These are phyloP conservation scores for Alternaria infectoria DNA, from an alignment of 2,329 filamentous ascomycete genomes.

Conservation along the genomic window DNA sequence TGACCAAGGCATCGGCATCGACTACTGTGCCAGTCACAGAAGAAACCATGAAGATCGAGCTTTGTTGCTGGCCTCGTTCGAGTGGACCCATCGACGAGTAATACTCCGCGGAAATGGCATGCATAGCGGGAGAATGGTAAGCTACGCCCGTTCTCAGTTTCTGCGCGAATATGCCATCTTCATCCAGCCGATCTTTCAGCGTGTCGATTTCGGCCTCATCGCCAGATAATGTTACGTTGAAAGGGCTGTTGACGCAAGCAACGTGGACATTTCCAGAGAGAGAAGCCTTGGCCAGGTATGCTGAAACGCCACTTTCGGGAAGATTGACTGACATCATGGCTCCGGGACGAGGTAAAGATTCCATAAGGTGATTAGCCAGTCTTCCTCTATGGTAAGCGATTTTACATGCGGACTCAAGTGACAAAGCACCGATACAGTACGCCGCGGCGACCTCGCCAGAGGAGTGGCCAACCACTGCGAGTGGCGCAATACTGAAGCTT, in stretches of 20 bases:
- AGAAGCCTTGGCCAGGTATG: not conserved
- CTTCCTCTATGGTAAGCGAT: not conserved
- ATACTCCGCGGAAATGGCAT: not conserved
- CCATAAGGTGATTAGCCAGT: not conserved
- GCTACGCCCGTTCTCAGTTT: not conserved
- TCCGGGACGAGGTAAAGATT: not conserved
- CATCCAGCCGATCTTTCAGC: not conserved
- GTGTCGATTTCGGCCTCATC: slow-evolving; percentile 20
- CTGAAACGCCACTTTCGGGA: not conserved
- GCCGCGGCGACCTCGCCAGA: slow-evolving; percentile 39
- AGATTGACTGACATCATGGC: not conserved
- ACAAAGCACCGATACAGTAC: slow-evolving; percentile 17
- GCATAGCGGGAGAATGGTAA: not conserved
- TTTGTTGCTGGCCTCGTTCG: not conserved
- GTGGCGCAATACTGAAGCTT: slow-evolving; percentile 11
- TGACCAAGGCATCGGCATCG: slow-evolving; percentile 22
- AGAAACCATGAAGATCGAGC: not conserved
- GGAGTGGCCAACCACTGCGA: slow-evolving; percentile 32
- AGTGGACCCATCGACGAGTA: not conserved
- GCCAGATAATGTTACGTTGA: slow-evolving; percentile 51
- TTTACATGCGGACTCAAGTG: not conserved
- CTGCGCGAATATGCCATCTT: not conserved
- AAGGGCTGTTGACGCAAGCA: slow-evolving; percentile 9
- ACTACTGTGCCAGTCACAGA: not conserved
- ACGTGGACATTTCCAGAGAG: not conserved